Conservation (phyloP, 2,329 filamentous ascomycete species). For the Fusarium decemcellulare region DNA sequence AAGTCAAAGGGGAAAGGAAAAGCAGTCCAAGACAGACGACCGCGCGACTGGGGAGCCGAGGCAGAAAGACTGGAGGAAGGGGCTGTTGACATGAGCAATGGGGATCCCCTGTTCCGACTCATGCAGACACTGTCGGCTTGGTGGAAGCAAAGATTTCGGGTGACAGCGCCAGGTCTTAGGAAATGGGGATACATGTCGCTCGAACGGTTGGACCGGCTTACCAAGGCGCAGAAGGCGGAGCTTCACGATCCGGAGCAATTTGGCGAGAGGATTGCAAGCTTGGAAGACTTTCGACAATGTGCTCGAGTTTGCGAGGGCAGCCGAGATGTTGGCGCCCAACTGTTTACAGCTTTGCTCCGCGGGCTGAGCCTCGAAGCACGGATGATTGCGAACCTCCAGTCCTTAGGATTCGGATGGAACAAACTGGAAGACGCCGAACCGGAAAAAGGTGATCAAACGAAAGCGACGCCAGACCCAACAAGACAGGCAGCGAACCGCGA, state of each 20-base stretch:
- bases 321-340: conserved; percentile 87
- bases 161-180: conserved; percentile 84
- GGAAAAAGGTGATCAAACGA: conserved; percentile 56
- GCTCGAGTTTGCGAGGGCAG: conserved; percentile 84
- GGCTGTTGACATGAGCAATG: conserved; percentile 82
- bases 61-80: conserved; percentile 80
- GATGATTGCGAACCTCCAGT: conserved; percentile 87
- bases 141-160: conserved; percentile 88
- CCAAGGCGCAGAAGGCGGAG: conserved; percentile 77
- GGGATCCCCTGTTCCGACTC: conserved; percentile 84
- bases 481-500: conserved; percentile 5
- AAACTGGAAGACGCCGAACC: conserved; percentile 83
- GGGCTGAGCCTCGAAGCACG: conserved; percentile 86
- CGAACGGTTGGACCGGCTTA: conserved; percentile 80
- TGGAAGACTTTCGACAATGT: conserved; percentile 77
- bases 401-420: conserved; percentile 91
- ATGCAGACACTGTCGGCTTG: conserved; percentile 84
- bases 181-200: conserved; percentile 91
- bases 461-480: conserved; percentile 10
- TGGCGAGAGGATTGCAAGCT: conserved; percentile 80
- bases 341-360: conserved; percentile 89
- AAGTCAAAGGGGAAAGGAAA: conserved; percentile 58
- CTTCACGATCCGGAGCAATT: conserved; percentile 74
- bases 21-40: conserved; percentile 52
- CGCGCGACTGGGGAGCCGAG: conserved; percentile 77